A percentile compares a stretch with the other conserved stretches of the same genome.
phyloP scores from a whole-genome alignment of 192 early-diverging fungal genomes.

The Linnemannia hyalina region DNA sequence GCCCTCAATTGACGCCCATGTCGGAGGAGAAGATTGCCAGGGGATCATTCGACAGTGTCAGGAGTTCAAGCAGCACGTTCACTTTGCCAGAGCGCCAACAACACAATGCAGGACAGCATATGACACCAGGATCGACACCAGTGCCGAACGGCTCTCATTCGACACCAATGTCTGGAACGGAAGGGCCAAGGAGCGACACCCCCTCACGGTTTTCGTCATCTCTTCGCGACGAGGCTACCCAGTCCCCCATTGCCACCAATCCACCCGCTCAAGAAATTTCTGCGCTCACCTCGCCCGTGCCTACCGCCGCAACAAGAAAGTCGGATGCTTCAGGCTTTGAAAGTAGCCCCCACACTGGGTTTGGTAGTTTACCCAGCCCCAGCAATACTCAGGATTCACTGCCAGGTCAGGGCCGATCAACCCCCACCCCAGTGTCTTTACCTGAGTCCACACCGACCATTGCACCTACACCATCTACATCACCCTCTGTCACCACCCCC shows the following conservation, averaged over 20 bases:
- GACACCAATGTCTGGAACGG: neutral
- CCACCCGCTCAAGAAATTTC: neutral
- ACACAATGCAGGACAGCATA: neutral
- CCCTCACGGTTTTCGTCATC: neutral
- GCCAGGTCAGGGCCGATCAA: neutral
- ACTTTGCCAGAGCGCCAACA: conserved; percentile 18
- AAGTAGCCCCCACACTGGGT: neutral
- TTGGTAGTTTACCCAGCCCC: neutral
- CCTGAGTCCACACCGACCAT: neutral
- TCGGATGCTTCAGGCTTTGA: neutral
- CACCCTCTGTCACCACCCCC: neutral
- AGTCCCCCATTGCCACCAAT: neutral
- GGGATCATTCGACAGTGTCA: conserved; percentile 45
- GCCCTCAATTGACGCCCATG: conserved; percentile 1
- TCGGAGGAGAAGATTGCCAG: conserved; percentile 16
- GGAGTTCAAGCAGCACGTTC: conserved; percentile 24
- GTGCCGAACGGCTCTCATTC: neutral
- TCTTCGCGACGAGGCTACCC: neutral
- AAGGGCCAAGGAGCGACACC: neutral
- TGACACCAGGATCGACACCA: neutral
- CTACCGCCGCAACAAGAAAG: neutral
- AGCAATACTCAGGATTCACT: neutral
- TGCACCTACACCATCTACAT: neutral
- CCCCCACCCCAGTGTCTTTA: neutral
- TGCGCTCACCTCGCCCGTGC: neutral